Evolutionary conservation across 2,329 filamentous ascomycete genomes (phyloP), one percentile per base, ranked within the genome.

Genomic region (Hymenoscyphus occultus): DNA sequence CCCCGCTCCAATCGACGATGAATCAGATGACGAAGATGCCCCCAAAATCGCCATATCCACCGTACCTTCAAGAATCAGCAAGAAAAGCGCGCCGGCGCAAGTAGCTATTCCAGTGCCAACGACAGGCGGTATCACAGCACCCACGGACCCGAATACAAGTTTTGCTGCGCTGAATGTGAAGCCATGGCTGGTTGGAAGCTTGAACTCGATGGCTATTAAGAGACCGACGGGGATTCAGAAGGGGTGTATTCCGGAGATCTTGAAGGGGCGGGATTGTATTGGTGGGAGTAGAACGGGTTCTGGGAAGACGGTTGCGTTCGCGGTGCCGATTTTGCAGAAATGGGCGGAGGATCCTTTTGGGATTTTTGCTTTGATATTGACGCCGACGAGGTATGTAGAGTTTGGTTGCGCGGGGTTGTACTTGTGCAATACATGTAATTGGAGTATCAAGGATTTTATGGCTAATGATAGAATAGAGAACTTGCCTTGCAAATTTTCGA

Each of bases 271-370:
- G 72, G 93, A 99, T 78, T 97, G 93, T 75, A 97, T 99, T 72
- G 95, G 95, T 74, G 93, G 93, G 45, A 96, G 92, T 74, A 85
- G 93, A 68, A 99, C 95, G 0, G 95, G 95, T 81, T 97, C 94
- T 13, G 95, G 95, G 79, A 99, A 99, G 81, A 99, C 95, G 3
- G 89, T 98, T 56, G 93, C 95, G 1, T 99, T 99, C 77, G 91
- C 94, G 0, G 92, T 93, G 10, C 95, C 95, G 0, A 96, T 99
- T 66, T 80, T 99, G 68, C 94, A 98, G 76, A 90, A 90, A 77
- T 98, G 93, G 93, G 88, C 94, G 1, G 86, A 93, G 74, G 93
- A 99, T 79, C 95, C 95, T 0, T 89, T 90, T 65, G 95, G 92
- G 56, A 94, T 98, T 72, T 99, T 92, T 77, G 94, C 87, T 1